Conservation (phyloP, 2,329 filamentous ascomycete genomes). For the Verticillium longisporum region DNA sequence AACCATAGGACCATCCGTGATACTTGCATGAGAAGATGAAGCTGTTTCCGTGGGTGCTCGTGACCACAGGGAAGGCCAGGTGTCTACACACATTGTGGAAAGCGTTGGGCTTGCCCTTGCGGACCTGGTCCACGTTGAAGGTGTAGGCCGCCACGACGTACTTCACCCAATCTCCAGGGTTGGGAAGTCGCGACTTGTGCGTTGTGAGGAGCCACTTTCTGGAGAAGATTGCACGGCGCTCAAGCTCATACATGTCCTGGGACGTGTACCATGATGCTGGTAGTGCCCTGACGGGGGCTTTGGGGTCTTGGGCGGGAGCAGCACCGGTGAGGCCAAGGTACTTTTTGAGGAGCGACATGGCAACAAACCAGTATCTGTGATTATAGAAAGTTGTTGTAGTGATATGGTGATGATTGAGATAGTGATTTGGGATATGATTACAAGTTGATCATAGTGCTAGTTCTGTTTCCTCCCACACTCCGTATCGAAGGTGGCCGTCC, state of each 20-base stretch:
- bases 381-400: background rate
- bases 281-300: constrained; percentile 27
- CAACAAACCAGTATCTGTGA: background rate
- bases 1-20: constrained; percentile 56
- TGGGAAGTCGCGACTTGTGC: constrained; percentile 40
- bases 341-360: constrained; percentile 24
- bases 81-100: constrained; percentile 60
- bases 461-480: background rate
- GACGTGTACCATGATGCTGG: constrained; percentile 46
- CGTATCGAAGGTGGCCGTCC: constrained; percentile 1
- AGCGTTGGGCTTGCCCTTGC: constrained; percentile 44
- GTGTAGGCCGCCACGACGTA: constrained; percentile 49
- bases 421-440: background rate
- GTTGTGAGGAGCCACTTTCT: constrained; percentile 49
- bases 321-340: constrained; percentile 29
- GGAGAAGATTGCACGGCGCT: constrained; percentile 50
- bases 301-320: constrained; percentile 16
- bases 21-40: constrained; percentile 53
- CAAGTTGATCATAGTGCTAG: background rate
- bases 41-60: constrained; percentile 39
- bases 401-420: too few species aligned
- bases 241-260: constrained; percentile 48
- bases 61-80: constrained; percentile 52
- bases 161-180: constrained; percentile 49
- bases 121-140: constrained; percentile 45